Evolutionary conservation across 257 asterid species (phyloP), one percentile per base, ranked within the genome.

Genomic region (Plantago major): DNA sequence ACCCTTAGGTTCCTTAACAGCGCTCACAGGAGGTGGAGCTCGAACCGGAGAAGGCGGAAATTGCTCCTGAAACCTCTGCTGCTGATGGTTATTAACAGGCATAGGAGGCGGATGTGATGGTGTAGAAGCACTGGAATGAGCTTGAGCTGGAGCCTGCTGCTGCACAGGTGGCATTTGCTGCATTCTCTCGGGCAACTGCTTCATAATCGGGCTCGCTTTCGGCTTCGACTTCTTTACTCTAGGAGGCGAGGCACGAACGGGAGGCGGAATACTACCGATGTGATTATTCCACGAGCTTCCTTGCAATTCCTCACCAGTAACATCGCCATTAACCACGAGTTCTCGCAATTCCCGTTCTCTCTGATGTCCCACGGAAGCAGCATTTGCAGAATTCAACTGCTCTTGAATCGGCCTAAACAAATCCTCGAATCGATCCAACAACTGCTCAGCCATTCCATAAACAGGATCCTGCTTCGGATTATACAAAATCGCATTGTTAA

Each of bases 401-500:
- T 79, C 87, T 62, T 83, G 87, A 48, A 89, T 58, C 6, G 96
- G 90, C 70, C 73, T 79, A 70, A 77, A 93, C 79, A 89, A 22
- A 3, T 89, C 92, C 81, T 93, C 99, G 17, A 93, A 93, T 33
- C 63, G 65, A 3, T 57, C 73, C 42, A 89, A 63, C 58, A 93
- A 62, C 74, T 71, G 71, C 73, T 78, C 89, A 0, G 99, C 99
- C 76, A 75, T 74, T 5, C 73, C 84, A 40, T 85, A 74, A 2
- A 86, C 91, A 16, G 78, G 80, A 74, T 93, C 97, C 2, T 78
- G 71, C 69, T 87, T 87, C 0, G 97, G 99, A 63, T 93, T 93
- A 82, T 93, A 93, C 78, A 89, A 58, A 76, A 89, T 63, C 5
- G 99, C 96, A 72, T 93, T 93, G 75, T 89, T 85, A 60, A 93